Evolutionary conservation across 2,329 filamentous ascomycete species (phyloP), one percentile per base, ranked within the genome.

Genomic region (Colletotrichum sp.): DNA sequence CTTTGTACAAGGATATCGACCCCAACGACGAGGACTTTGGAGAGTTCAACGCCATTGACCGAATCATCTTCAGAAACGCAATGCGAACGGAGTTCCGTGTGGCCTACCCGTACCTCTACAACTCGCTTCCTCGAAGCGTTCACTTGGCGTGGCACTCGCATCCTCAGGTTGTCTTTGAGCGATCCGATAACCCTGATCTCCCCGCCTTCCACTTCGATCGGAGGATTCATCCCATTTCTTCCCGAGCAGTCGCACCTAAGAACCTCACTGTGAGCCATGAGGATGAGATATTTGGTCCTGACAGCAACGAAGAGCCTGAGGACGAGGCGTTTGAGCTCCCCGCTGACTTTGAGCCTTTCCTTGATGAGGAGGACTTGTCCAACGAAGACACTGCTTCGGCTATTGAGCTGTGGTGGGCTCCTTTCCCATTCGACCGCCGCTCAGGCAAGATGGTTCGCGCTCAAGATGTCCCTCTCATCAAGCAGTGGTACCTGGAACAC

Each of bases 1-100:
- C 97, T 29, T 85, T 99, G 25, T 99, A 98, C 89, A 99, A 99
- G 86, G 97, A 99, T 81, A 96, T 99, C 77, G 96, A 99, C 84
- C 97, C 97, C 3, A 99, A 99, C 81, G 96, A 99, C 80, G 97
- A 99, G 85, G 97, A 99, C 83, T 99, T 99, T 86, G 97, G 97
- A 85, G 97, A 99, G 85, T 99, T 99, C 90, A 99, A 99, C 82
- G 97, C 97, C 39, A 99, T 99, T 81, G 97, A 99, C 82, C 95
- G 98, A 80, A 99, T 99, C 86, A 99, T 99, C 80, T 99, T 99
- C 90, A 94, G 97, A 79, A 94, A 95, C 63, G 96, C 96, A 1
- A 98, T 99, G 79, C 93, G 96, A 80, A 99, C 96, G 11, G 97
- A 99, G 86, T 98, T 98, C 82, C 93, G 96, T 62, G 97, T 99